Evolutionary conservation across 2,329 filamentous ascomycete species (phyloP), one percentile per base, ranked within the genome.

Genomic region (Fusarium longipes): DNA sequence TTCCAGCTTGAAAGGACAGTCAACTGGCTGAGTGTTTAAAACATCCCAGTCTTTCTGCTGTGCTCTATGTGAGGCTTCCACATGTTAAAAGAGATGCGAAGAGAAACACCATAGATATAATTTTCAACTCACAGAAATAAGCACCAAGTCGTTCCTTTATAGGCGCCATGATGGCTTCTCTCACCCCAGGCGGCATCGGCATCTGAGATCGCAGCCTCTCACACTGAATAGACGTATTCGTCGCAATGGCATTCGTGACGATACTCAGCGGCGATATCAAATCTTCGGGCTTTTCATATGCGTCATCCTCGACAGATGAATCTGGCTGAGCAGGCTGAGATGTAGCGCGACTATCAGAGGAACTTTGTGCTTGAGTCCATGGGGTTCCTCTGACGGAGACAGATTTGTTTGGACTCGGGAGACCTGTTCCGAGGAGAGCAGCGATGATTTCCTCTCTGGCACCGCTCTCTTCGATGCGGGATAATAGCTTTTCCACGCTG

Each of bases 41-140:
- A 62, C 11, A 25, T 62, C 58, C 58, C 58, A 62, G 1, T 62
- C 58, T 22, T 62, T 62, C 1, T 62, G 48, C 5, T 62, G 58
- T 2, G 35, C 48, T 42, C 58, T 62, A 5, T 62, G 48, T 3
- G 57, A 22, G 4, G 30, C 58, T 62, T 14, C 2, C 2, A n/a
- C 3, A 30, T 6, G 11, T 62, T 14, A 62, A 18, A 3, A 1
- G 1, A 12, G 2, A 25, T 5, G 0, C 1, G 6, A 15, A 4
- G 1, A 9, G 9, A 2, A 2, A 3, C 14, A 3, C 3, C 6
- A 12, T 3, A 8, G 9, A 4, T 6, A 29, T 6, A 10, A 2
- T 1, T 24, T 14, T 39, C 3, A 27, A 8, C 56, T 8, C 18
- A 62, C 58, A 36, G 18, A 62, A 62, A 40, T 62, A 62, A 22